phyloP scores from a whole-genome alignment of 257 asterid species.

The Solanum appendiculatum region DNA sequence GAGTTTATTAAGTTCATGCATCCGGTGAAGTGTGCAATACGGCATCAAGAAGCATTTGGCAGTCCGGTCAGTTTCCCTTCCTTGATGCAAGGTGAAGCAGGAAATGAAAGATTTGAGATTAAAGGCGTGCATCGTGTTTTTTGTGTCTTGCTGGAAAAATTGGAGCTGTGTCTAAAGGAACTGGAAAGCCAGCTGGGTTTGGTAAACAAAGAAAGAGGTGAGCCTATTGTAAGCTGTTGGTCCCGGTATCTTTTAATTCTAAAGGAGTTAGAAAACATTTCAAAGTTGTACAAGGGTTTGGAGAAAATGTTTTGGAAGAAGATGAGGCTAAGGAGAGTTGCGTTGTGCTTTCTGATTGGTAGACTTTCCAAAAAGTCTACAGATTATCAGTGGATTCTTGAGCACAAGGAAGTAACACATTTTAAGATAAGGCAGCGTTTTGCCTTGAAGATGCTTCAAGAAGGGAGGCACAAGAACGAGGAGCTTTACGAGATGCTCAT shows the following conservation, averaged over 20 bases:
- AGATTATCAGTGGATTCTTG: neutral
- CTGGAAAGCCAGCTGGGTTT: neutral
- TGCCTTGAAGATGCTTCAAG: neutral
- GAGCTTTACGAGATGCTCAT: neutral
- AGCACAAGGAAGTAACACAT: neutral
- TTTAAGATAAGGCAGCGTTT: neutral
- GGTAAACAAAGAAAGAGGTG: neutral
- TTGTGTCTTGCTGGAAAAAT: neutral
- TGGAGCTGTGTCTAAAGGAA: neutral
- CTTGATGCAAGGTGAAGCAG: neutral
- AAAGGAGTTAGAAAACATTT: neutral
- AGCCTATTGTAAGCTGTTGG: neutral
- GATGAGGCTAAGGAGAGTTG: neutral
- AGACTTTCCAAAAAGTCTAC: neutral
- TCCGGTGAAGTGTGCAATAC: conserved; percentile 27
- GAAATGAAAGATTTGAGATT: neutral
- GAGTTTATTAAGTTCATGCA: conserved; percentile 43
- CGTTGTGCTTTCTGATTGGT: neutral
- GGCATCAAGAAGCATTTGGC: neutral
- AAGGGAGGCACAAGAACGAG: neutral
- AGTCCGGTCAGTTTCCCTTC: conserved; percentile 22
- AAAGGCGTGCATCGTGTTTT: neutral
- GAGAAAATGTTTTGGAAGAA: neutral
- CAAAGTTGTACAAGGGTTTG: neutral
- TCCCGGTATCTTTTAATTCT: neutral